These are phyloP conservation scores for Zygotorulaspora chibaensis DNA, from an alignment of 805 yeast genomes.

Conservation along the genomic window DNA sequence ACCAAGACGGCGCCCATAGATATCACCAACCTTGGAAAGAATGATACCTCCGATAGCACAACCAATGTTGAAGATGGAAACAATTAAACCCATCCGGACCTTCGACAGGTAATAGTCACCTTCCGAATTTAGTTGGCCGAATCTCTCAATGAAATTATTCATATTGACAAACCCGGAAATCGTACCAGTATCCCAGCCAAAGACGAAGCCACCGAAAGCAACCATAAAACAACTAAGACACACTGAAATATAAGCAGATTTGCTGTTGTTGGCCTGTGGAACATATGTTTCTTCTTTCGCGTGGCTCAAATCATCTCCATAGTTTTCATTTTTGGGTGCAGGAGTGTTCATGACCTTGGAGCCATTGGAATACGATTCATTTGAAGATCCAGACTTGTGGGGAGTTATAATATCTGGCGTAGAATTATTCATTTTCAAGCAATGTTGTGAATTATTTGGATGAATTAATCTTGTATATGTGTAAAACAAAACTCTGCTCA, in stretches of 20 bases:
- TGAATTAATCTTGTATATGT: too few species aligned
- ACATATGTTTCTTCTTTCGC: conserved; percentile 7
- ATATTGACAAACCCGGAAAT: conserved; percentile 65
- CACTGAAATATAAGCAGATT: conserved; percentile 28
- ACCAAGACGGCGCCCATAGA: conserved; percentile 62
- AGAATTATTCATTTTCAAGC: conserved; percentile 3
- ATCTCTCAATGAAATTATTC: conserved; percentile 27
- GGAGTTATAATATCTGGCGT: conserved; percentile 18
- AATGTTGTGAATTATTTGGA: not conserved
- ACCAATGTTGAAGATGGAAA: conserved; percentile 63
- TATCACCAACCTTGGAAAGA: conserved; percentile 55
- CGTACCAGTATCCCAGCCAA: conserved; percentile 81
- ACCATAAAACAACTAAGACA: conserved; percentile 39
- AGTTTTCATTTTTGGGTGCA: conserved; percentile 15
- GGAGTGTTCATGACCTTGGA: conserved; percentile 21
- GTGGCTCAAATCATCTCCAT: conserved; percentile 10
- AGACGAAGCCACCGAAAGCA: conserved; percentile 74
- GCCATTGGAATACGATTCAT: conserved; percentile 13
- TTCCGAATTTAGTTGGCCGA: conserved; percentile 20
- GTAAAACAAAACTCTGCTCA: too few species aligned
- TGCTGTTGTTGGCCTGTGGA: conserved; percentile 12
- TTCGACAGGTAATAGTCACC: conserved; percentile 25
- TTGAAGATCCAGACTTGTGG: conserved; percentile 15
- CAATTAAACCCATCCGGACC: conserved; percentile 28
- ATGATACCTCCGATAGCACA: conserved; percentile 71